Evolutionary conservation across 371 early-diverging fungal species (phyloP).

Genomic region (Mortierella polycephala): DNA sequence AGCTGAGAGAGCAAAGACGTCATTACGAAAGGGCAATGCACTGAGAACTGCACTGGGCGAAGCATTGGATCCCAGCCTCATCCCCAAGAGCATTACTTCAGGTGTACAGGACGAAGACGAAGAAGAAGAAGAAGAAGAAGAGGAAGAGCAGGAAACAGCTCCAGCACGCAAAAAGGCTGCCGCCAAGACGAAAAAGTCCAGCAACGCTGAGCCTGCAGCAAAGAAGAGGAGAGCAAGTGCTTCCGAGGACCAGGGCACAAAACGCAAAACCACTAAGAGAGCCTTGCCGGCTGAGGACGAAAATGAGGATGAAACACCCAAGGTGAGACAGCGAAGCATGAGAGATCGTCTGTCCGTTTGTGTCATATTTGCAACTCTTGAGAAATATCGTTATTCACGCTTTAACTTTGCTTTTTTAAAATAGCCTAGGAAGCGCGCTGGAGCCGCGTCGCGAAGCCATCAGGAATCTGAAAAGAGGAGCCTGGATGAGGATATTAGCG

Average conservation of each 20-base stretch:
- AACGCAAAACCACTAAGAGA: conserved; percentile 37
- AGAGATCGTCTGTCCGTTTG: too few species aligned
- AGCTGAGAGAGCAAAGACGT: conserved; percentile 44
- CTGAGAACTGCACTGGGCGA: conserved; percentile 43
- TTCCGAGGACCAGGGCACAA: conserved; percentile 24
- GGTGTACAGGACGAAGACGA: conserved; percentile 8
- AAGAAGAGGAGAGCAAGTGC: conserved; percentile 43
- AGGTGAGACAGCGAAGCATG: conserved; percentile 12
- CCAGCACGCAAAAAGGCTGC: conserved; percentile 27
- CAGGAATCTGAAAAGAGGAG: conserved; percentile 23
- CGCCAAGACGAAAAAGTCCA: conserved; percentile 28
- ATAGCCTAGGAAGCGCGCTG: conserved; percentile 28
- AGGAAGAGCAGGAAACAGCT: conserved; percentile 12
- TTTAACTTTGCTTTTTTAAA: not conserved
- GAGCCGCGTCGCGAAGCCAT: conserved; percentile 6
- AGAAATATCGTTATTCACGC: too few species aligned
- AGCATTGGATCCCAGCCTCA: conserved; percentile 41
- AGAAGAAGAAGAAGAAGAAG: conserved; percentile 31
- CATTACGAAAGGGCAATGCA: conserved; percentile 30
- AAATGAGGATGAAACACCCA: conserved; percentile 27
- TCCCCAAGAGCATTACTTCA: not conserved
- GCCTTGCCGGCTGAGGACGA: conserved; percentile 22
- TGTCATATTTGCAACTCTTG: too few species aligned
- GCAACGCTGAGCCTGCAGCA: conserved; percentile 29
- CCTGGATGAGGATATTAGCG: conserved; percentile 17